A percentile compares a stretch with the other conserved stretches of the same genome.
Conservation (phyloP, 2,329 filamentous ascomycete species). For the Curvularia sp. region DNA sequence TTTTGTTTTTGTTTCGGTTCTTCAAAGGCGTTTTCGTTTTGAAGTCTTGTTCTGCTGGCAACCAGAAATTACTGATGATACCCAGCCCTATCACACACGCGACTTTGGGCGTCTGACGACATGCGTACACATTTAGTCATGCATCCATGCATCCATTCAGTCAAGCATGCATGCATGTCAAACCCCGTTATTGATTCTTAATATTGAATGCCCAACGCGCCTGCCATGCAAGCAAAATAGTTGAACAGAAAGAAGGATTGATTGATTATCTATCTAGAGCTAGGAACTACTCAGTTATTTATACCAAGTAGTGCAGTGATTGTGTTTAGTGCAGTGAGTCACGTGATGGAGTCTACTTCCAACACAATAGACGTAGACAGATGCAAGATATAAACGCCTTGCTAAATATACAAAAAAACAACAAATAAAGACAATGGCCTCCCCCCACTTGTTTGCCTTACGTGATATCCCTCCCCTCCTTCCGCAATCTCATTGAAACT, state of each 20-base stretch:
- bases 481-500: conserved; percentile 66
- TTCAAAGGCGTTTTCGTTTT: conserved; percentile 1
- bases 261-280: too few relatives aligned
- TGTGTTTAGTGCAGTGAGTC: too few relatives aligned
- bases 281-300: too few relatives aligned
- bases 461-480: too few relatives aligned
- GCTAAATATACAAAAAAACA: conserved; percentile 20
- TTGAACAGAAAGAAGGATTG: too few relatives aligned
- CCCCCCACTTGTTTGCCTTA: background rate
- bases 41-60: background rate
- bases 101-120: background rate
- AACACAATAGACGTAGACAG: conserved; percentile 13
- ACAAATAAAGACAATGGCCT: conserved; percentile 1
- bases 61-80: conserved; percentile 9
- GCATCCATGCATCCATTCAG: too few relatives aligned
- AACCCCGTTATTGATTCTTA: background rate
- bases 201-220: conserved; percentile 19
- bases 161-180: background rate
- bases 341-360: too few relatives aligned
- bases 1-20: background rate
- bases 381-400: conserved; percentile 27
- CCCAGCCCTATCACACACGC: background rate
- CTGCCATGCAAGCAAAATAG: conserved; percentile 32
- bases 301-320: too few relatives aligned
- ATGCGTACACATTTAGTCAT: conserved; percentile 1